Evolutionary conservation across 208 protist genomes (phyloP).

Genomic region (Tritrichomonas foetus): DNA sequence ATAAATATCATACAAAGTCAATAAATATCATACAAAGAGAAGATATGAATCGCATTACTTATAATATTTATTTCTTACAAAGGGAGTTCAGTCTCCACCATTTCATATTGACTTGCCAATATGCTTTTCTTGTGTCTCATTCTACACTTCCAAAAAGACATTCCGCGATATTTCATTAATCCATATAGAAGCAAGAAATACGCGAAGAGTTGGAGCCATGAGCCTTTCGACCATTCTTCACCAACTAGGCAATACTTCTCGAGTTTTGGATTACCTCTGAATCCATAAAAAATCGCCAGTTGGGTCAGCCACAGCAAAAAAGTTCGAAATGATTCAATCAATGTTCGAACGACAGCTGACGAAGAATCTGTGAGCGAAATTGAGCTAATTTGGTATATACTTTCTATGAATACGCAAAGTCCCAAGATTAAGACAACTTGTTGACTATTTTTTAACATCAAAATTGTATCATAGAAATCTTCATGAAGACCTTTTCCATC

Average conservation of each 20-base stretch:
- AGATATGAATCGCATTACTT: too few species aligned
- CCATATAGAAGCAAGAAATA: neutral
- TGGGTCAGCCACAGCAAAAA: neutral
- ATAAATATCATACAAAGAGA: too few species aligned
- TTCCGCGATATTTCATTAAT: neutral
- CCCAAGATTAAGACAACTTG: neutral
- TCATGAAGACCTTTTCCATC: neutral
- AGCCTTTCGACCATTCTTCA: neutral
- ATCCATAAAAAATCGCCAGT: neutral
- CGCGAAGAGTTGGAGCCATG: neutral
- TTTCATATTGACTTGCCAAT: too few species aligned
- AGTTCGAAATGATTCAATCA: neutral
- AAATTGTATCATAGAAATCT: neutral
- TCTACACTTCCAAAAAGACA: too few species aligned
- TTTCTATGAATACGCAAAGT: neutral
- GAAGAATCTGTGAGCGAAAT: neutral
- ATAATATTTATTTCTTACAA: too few species aligned
- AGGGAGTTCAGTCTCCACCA: too few species aligned
- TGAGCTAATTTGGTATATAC: neutral
- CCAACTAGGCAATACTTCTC: neutral
- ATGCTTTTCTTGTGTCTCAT: too few species aligned
- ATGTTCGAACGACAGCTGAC: neutral
- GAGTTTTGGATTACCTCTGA: neutral
- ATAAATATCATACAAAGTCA: too few species aligned
- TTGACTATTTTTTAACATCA: neutral